A percentile compares a stretch with the other conserved stretches of the same genome.
These are phyloP conservation scores for Apiospora phragmitis DNA, from an alignment of 2,329 filamentous ascomycete species.

Conservation along the genomic window DNA sequence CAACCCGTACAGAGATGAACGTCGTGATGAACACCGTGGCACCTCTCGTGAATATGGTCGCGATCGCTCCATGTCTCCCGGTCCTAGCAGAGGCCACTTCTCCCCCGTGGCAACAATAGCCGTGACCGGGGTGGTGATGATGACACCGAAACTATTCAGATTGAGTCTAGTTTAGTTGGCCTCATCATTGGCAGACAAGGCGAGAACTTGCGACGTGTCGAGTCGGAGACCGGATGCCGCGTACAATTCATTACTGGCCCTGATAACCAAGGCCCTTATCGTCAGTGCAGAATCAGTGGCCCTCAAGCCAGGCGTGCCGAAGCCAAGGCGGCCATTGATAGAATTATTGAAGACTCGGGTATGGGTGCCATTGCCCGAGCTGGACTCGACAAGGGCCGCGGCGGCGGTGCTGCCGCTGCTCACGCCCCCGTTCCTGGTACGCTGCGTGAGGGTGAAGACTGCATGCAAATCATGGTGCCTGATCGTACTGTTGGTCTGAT, in stretches of 20 bases:
- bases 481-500: conserved; percentile 91
- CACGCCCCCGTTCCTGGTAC: conserved; percentile 38
- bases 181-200: conserved; percentile 89
- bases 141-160: conserved; percentile 78
- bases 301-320: conserved; percentile 69
- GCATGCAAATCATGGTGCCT: conserved; percentile 90
- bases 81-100: conserved; percentile 55
- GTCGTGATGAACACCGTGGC: conserved; percentile 66
- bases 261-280: conserved; percentile 68
- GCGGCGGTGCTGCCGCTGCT: conserved; percentile 29
- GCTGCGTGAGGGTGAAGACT: conserved; percentile 78
- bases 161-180: conserved; percentile 84
- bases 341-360: conserved; percentile 84
- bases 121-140: conserved; percentile 57
- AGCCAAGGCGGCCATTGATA: conserved; percentile 80
- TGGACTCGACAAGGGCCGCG: conserved; percentile 44
- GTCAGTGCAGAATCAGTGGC: conserved; percentile 85
- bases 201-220: conserved; percentile 84
- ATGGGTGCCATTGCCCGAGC: conserved; percentile 52
- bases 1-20: conserved; percentile 84
- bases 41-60: conserved; percentile 58
- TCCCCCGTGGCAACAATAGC: conserved; percentile 58
- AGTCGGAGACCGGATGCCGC: conserved; percentile 77
- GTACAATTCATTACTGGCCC: conserved; percentile 85
- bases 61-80: conserved; percentile 73